Conservation (phyloP, 192 early-diverging fungal species). For the Endogone sp. region DNA sequence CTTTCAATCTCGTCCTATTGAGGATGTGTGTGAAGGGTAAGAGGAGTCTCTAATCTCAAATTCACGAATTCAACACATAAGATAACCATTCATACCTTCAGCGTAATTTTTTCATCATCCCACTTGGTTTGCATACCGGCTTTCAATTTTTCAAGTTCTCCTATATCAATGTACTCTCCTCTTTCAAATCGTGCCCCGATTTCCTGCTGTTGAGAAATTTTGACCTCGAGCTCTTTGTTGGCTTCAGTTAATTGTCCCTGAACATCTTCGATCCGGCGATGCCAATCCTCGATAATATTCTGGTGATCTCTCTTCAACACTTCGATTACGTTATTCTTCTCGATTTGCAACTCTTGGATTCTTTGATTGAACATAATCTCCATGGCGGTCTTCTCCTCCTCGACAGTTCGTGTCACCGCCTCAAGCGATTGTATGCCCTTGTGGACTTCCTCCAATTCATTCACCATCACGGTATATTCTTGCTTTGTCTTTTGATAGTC, state of each 20-base stretch:
- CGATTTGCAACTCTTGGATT: background rate
- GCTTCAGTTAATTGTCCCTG: background rate
- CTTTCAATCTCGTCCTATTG: background rate
- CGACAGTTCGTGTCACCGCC: background rate
- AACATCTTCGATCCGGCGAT: background rate
- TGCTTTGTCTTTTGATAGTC: background rate
- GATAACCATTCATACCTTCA: background rate
- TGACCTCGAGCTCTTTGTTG: background rate
- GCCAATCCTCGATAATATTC: background rate
- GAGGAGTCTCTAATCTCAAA: too few relatives aligned
- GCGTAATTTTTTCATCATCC: background rate
- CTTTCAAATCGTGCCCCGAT: background rate
- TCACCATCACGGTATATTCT: background rate
- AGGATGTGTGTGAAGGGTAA: too few relatives aligned
- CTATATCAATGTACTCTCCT: background rate
- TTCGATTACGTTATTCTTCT: background rate
- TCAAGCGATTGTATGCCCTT: background rate
- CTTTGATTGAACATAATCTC: background rate
- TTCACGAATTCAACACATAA: background rate
- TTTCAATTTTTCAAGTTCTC: background rate
- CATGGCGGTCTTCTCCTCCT: background rate
- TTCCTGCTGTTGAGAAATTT: background rate
- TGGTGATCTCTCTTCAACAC: background rate
- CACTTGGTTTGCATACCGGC: background rate
- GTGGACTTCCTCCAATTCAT: background rate